These are phyloP conservation scores for Viridothelium virens DNA, from an alignment of 495 filamentous ascomycete species.

Conservation along the genomic window DNA sequence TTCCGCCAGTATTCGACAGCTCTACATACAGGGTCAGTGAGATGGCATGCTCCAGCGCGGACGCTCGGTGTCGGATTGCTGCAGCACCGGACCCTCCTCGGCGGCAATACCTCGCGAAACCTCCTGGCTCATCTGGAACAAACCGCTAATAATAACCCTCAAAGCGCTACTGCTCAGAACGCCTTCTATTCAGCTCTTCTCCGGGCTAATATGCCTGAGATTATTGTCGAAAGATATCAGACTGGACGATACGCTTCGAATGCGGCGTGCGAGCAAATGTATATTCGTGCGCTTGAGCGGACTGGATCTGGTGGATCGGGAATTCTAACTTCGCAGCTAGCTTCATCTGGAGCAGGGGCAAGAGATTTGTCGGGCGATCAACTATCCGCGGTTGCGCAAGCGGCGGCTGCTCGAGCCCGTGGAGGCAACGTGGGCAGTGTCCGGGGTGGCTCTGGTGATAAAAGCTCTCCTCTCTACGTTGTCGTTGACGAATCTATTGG, in stretches of 20 bases:
- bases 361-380: constrained; percentile 46
- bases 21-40: background rate
- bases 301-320: constrained; percentile 42
- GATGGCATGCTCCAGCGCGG: background rate
- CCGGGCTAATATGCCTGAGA: constrained; percentile 82
- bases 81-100: constrained; percentile 43
- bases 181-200: constrained; percentile 90
- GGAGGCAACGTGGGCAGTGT: constrained; percentile 58
- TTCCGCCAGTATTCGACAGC: constrained; percentile 4
- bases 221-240: constrained; percentile 81
- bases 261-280: constrained; percentile 60
- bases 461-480: constrained; percentile 78
- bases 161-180: constrained; percentile 77
- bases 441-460: constrained; percentile 55
- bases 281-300: constrained; percentile 63
- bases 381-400: constrained; percentile 77
- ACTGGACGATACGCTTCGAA: constrained; percentile 77
- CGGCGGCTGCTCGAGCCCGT: constrained; percentile 65
- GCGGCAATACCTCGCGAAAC: constrained; percentile 49
- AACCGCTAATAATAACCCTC: constrained; percentile 83
- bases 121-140: constrained; percentile 68
- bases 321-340: constrained; percentile 13
- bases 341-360: constrained; percentile 15
- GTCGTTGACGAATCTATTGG: constrained; percentile 89
- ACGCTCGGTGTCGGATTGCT: constrained; percentile 17